These are phyloP conservation scores for Lentinus polychrous DNA, from an alignment of 1,284 basidiomycete genomes.

Conservation along the genomic window DNA sequence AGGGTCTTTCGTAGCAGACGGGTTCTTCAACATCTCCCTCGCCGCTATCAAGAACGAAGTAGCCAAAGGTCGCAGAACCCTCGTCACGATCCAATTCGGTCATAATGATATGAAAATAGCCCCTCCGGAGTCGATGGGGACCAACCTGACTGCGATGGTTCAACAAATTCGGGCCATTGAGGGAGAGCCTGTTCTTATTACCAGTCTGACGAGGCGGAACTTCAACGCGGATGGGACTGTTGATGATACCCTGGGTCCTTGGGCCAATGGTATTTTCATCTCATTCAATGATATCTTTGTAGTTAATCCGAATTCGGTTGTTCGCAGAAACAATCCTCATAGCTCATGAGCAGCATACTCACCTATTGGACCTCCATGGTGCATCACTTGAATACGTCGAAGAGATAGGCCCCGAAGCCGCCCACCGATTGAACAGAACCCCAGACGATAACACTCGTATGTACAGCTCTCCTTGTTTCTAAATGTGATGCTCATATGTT, in stretches of 20 bases:
- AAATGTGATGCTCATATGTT: neutral
- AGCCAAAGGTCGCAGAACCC: conserved; percentile 29
- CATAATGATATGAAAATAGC: conserved; percentile 42
- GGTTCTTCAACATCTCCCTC: conserved; percentile 25
- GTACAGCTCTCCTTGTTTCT: conserved; percentile 5
- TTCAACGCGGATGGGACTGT: conserved; percentile 34
- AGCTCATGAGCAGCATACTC: conserved; percentile 30
- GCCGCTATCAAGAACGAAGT: conserved; percentile 28
- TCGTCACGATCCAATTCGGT: conserved; percentile 39
- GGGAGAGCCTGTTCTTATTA: conserved; percentile 37
- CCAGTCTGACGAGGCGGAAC: conserved; percentile 33
- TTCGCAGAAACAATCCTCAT: conserved; percentile 30
- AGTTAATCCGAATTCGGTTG: neutral
- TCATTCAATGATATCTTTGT: too few relatives aligned
- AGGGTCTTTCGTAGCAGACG: conserved; percentile 33
- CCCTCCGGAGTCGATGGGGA: conserved; percentile 37
- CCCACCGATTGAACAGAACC: conserved; percentile 33
- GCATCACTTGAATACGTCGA: conserved; percentile 35
- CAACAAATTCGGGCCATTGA: conserved; percentile 30
- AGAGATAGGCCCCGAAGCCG: conserved; percentile 33
- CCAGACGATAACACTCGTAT: conserved; percentile 34
- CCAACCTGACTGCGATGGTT: conserved; percentile 35
- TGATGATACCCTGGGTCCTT: conserved; percentile 32
- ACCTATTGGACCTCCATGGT: conserved; percentile 34
- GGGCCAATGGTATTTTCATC: conserved; percentile 30